These are phyloP conservation scores for Fusarium sp. DNA, from an alignment of 2,329 filamentous ascomycete species.

Conservation along the genomic window DNA sequence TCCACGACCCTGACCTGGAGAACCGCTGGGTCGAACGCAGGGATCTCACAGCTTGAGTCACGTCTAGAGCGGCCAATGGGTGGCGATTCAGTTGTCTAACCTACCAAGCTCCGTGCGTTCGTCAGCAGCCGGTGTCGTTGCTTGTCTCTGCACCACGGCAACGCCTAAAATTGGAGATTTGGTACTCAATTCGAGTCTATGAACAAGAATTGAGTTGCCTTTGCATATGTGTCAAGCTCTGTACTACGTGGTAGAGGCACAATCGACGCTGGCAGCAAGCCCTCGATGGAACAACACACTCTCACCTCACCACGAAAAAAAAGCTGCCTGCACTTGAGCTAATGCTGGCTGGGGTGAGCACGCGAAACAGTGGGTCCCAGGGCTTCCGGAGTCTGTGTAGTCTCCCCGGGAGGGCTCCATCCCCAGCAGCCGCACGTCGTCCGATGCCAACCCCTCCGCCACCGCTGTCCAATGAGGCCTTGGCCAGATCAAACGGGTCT, in stretches of 20 bases:
- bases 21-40: slow-evolving; percentile 14
- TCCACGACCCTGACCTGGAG: slow-evolving; percentile 9
- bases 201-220: not conserved
- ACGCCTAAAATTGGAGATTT: not conserved
- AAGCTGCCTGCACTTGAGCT: slow-evolving; percentile 20
- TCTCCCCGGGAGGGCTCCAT: slow-evolving; percentile 21
- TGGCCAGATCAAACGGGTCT: slow-evolving; percentile 10
- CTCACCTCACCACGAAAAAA: not conserved
- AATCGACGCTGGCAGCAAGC: not conserved
- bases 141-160: slow-evolving; percentile 9
- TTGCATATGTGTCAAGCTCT: not conserved
- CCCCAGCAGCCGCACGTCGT: slow-evolving; percentile 25
- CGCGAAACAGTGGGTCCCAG: slow-evolving; percentile 12
- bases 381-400: slow-evolving; percentile 27
- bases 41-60: slow-evolving; percentile 33
- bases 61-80: slow-evolving; percentile 25
- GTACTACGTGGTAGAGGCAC: not conserved
- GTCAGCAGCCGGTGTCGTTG: slow-evolving; percentile 7
- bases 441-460: slow-evolving; percentile 12
- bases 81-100: slow-evolving; percentile 13
- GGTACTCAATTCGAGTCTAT: not conserved
- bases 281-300: not conserved
- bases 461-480: slow-evolving; percentile 23
- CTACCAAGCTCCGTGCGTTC: slow-evolving; percentile 22
- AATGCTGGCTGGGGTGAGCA: slow-evolving; percentile 11